phyloP scores from a whole-genome alignment of 495 filamentous ascomycete genomes.

The Sporormia fimetaria region DNA sequence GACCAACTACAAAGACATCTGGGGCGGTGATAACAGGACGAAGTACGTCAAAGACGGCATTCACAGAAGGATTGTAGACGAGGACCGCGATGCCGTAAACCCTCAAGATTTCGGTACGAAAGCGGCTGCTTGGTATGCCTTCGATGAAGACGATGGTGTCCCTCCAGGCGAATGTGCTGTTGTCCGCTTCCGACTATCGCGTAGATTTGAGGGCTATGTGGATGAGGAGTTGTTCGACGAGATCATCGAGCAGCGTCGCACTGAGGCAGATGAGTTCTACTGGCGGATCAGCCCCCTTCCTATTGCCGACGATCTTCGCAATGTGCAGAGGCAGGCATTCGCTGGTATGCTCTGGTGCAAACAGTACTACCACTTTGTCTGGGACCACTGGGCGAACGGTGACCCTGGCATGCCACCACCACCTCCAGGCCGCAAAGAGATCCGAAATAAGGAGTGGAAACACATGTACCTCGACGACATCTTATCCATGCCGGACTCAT shows the following conservation, averaged over 20 bases:
- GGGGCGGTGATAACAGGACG: slow-evolving; percentile 61
- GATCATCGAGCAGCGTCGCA: slow-evolving; percentile 69
- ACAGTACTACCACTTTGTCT: slow-evolving; percentile 91
- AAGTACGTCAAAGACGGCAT: slow-evolving; percentile 93
- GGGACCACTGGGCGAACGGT: slow-evolving; percentile 92
- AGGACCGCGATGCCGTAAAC: slow-evolving; percentile 70
- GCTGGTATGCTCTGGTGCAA: slow-evolving; percentile 97
- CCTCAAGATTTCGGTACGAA: slow-evolving; percentile 74
- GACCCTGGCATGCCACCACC: slow-evolving; percentile 66
- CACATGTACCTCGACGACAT: slow-evolving; percentile 91
- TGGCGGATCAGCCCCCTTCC: slow-evolving; percentile 84
- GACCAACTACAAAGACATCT: slow-evolving; percentile 69
- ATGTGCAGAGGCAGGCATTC: slow-evolving; percentile 89
- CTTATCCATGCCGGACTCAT: slow-evolving; percentile 92
- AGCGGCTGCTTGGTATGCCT: slow-evolving; percentile 80
- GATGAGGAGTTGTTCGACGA: slow-evolving; percentile 91
- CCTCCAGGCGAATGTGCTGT: slow-evolving; percentile 86
- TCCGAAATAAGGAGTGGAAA: slow-evolving; percentile 84
- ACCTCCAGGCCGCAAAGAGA: slow-evolving; percentile 62
- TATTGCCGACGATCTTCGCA: slow-evolving; percentile 87
- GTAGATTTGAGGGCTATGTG: slow-evolving; percentile 54
- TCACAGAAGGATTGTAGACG: slow-evolving; percentile 74
- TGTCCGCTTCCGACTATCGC: slow-evolving; percentile 80
- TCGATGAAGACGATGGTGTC: slow-evolving; percentile 79
- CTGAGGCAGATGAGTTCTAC: slow-evolving; percentile 93